Base-by-base conservation (phyloP, 2,329 filamentous ascomycete species). In the Hirsutella rhossiliensis region DNA sequence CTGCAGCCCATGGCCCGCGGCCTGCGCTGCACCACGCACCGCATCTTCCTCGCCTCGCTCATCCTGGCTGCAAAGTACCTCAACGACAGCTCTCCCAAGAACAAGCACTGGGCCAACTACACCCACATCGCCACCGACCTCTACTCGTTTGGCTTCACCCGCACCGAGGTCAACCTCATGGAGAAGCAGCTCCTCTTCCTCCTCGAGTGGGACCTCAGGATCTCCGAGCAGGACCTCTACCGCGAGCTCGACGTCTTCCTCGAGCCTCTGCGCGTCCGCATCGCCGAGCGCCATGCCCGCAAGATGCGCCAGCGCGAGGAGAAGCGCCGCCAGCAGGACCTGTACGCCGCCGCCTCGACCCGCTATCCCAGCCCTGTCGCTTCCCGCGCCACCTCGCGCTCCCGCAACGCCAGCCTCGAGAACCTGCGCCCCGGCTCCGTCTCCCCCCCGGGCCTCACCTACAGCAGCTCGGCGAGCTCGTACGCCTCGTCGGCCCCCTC, bases 71-170 rank as follows among this genome's bases (percentile, higher is more conserved):
- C 92, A 55, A 98, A 98, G 80, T 96, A 96, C 65, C 77, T 97
- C 54, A 97, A 98, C 64, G 92, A 97, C 73, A 95, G 88, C 48
- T 96, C 88, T 12, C 92, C 92, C 50, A 97, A 97, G 81, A 98
- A 98, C 78, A 97, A 97, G 80, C 92, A 98, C 75, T 98, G 92
- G 92, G 89, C 92, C 52, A 83, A 81, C 57, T 98, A 97, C 73
- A 94, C 84, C 47, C 70, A 82, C 56, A 82, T 95, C 54, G 83
- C 73, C 62, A 79, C 80, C 11, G 68, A 72, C 9, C 60, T 55
- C 48, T 73, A 69, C 59, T 78, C 73, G 58, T 98, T 97, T 58
- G 86, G 88, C 55, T 97, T 98, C 73, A 90, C 82, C 56, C 76
- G 89, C 53, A 92, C 87, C 31, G 92, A 98, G 68, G 92, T 98